Conservation (phyloP, 2,329 filamentous ascomycete genomes). For the Diaporthe nobilis region DNA sequence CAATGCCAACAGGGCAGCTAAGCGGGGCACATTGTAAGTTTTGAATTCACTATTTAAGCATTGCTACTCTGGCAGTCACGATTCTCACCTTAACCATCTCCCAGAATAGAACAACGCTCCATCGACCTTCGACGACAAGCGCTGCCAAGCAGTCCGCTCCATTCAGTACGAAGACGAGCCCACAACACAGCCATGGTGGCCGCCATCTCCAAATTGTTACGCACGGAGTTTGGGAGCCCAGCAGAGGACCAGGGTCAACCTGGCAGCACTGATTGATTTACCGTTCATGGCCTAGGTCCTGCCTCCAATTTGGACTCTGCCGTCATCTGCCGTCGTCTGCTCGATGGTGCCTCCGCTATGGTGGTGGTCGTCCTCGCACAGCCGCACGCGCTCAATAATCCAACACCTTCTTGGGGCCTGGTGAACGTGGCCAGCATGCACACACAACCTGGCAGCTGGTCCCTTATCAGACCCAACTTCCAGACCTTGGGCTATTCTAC, state of each 20-base stretch:
- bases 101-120: background rate
- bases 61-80: constrained; percentile 2
- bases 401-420: background rate
- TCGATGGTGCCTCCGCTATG: background rate
- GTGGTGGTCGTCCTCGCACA: background rate
- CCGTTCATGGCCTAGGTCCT: background rate
- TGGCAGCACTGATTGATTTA: background rate
- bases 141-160: background rate
- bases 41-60: background rate
- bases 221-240: background rate
- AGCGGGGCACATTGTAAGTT: constrained; percentile 4
- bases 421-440: too few relatives aligned
- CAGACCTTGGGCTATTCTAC: background rate
- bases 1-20: background rate
- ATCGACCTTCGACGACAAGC: background rate
- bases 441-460: background rate
- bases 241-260: background rate
- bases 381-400: background rate
- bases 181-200: background rate
- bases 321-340: background rate
- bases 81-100: background rate
- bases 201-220: background rate
- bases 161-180: background rate
- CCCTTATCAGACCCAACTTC: background rate
- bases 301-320: background rate